Evolutionary conservation across 2,329 filamentous ascomycete species (phyloP), one percentile per base, ranked within the genome.

Genomic region (Triangularia setosa): DNA sequence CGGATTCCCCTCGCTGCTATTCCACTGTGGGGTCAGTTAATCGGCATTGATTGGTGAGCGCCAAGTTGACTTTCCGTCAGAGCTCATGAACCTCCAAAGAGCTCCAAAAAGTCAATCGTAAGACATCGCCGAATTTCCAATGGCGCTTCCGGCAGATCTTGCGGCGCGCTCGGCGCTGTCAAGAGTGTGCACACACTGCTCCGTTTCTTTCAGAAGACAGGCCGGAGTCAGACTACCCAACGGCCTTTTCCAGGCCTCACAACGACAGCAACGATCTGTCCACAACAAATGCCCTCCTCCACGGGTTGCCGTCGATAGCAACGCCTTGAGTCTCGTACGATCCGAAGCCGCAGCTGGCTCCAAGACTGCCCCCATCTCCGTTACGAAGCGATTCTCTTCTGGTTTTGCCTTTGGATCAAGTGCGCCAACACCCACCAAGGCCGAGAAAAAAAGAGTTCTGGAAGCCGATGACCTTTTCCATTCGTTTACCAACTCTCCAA

Each of bases 381-480:
- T 40, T 11, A 24, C 63, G 11, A 69, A 62, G 48, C 68, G 68
- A 2, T 58, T 67, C 16, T 66, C 66, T 9, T 69, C 69, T 8
- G 64, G 62, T 7, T 44, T 69, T 60, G 63, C 67, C n/a, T 30
- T 64, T 24, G 52, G 25, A 24, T 55, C 52, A 2, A 55, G 24
- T 55, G 52, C 52, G n/a, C 40, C 21, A 57, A 71, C 70, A 67
- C 61, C 60, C 40, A 62, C 61, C 62, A 71, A 64, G 30, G 56
- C 21, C 18, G 53, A 44, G 28, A 24, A 63, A 54, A 72, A 71
- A 55, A 75, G 69, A 11, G 71, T 79, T 30, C 83, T 96, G 25
- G 82, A 81, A 68, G 83, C 87, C 59, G 87, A 96, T 78, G 90
- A 97, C 75, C 88, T 99, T 63, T 99, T 98, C 81, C 94, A 99